Evolutionary conservation across 2,329 filamentous ascomycete genomes (phyloP).

Genomic region (Podosphaera leucotricha): DNA sequence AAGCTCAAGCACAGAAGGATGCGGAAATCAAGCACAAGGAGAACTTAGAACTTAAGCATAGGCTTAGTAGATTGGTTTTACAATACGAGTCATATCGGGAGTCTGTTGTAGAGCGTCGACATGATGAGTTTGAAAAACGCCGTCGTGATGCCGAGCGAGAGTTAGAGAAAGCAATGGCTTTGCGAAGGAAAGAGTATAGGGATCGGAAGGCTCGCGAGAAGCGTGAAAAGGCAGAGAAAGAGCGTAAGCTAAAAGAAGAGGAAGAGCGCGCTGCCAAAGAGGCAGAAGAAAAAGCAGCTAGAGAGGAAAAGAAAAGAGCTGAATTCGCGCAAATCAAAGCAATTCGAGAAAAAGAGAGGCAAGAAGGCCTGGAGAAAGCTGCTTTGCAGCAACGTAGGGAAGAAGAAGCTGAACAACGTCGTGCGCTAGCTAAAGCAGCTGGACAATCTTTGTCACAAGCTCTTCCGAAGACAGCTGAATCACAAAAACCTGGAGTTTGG

Average conservation of each 20-base stretch:
- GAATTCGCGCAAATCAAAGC: constrained; percentile 44
- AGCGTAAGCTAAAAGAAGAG: constrained; percentile 55
- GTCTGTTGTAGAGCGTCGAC: constrained; percentile 63
- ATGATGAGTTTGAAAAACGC: constrained; percentile 88
- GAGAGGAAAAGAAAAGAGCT: constrained; percentile 58
- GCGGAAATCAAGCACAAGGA: constrained; percentile 76
- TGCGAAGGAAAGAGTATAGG: constrained; percentile 68
- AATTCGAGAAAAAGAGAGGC: constrained; percentile 38
- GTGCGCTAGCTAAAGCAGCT: constrained; percentile 30
- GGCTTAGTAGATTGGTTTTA: constrained; percentile 65
- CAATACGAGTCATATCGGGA: constrained; percentile 65
- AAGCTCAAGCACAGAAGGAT: constrained; percentile 54
- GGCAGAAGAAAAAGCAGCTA: constrained; percentile 61
- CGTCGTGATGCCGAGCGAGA: constrained; percentile 80
- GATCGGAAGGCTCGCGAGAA: constrained; percentile 67
- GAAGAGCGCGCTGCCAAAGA: constrained; percentile 62
- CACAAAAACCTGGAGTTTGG: constrained; percentile 39
- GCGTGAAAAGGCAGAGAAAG: constrained; percentile 62
- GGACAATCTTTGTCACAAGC: constrained; percentile 17
- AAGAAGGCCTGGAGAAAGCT: constrained; percentile 42
- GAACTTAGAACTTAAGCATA: constrained; percentile 80
- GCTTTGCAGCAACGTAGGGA: constrained; percentile 59
- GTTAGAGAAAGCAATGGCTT: constrained; percentile 72
- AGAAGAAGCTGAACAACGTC: constrained; percentile 64
- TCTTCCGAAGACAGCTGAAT: constrained; percentile 24